Evolutionary conservation across 2,329 filamentous ascomycete genomes (phyloP), one percentile per base, ranked within the genome.

Genomic region (Alternaria viburni): DNA sequence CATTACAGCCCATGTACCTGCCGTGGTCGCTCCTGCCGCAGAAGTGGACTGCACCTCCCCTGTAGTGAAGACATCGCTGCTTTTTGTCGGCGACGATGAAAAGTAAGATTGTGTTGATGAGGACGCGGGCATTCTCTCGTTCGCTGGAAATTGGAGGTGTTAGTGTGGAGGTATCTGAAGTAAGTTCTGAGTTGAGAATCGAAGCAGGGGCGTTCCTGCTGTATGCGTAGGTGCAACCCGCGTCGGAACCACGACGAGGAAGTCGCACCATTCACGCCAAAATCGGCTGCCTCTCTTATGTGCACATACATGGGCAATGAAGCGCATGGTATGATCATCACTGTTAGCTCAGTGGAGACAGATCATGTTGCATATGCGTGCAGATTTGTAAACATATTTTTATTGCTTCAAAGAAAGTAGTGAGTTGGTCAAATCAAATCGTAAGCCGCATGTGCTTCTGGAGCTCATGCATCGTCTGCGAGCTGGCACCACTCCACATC

Each of bases 61-160:
- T 13, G 79, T 65, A 3, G 85, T 87, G 77, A 88, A 89, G 28
- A 86, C 86, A 76, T 88, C 85, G 41, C 84, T 82, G 13, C 76
- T 64, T 30, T 70, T 73, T 7, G 60, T 65, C 3, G 73, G 65
- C 10, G 73, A 71, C 2, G 71, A 69, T 6, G 74, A 70, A 62
- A 81, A 84, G 71, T 78, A 83, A 1, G 81, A 81, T 64, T 84
- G 82, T 2, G 83, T 83, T 5, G 82, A 83, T 2, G 79, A 75
- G 0, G 70, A 74, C 0, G 72, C 67, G n/a, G 79, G 69, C 80
- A 82, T 81, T 12, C 4, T 64, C n/a, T 21, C 15, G 9, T 8
- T 8, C 28, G 13, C 8, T 28, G 6, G 4, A 25, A 52, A 41
- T 46, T 25, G 23, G 32, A 32, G 13, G 26, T 28, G 4, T 28